Evolutionary conservation across 768 basidiomycete species (phyloP).

Genomic region (Suillus placidus): DNA sequence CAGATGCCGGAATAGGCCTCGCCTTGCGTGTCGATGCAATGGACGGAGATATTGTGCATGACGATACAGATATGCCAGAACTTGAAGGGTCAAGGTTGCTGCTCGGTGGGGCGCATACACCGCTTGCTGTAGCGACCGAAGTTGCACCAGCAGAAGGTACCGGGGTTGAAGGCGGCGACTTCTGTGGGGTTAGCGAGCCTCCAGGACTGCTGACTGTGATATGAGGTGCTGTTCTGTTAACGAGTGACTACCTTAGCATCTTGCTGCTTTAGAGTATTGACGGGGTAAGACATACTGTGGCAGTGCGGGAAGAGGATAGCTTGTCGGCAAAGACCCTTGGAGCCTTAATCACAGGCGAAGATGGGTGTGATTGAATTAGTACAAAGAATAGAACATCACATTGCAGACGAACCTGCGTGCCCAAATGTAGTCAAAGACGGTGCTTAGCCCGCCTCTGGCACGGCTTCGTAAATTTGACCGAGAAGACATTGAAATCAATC

Average conservation of each 20-base stretch:
- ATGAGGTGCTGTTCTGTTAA: not conserved
- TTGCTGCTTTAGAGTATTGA: not conserved
- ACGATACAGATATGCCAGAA: not conserved
- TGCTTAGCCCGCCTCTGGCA: not conserved
- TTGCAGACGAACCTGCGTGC: slow-evolving; percentile 1
- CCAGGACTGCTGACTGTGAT: slow-evolving; percentile 2
- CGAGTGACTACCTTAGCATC: not conserved
- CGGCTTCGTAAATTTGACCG: not conserved
- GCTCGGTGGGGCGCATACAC: not conserved
- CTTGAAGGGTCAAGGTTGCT: not conserved
- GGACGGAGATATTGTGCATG: not conserved
- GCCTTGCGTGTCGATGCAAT: not conserved
- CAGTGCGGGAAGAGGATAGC: not conserved
- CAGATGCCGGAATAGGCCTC: not conserved
- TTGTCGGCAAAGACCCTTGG: slow-evolving; percentile 1
- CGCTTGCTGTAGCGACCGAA: not conserved
- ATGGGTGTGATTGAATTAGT: not conserved
- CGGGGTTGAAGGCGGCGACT: not conserved
- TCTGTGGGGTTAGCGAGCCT: not conserved
- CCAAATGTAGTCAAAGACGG: not conserved
- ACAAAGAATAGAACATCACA: not conserved
- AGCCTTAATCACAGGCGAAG: not conserved
- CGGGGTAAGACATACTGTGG: not conserved
- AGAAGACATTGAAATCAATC: not conserved
- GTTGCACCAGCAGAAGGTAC: not conserved